Evolutionary conservation across 2,329 filamentous ascomycete species (phyloP).

Genomic region (Botrytis aclada): DNA sequence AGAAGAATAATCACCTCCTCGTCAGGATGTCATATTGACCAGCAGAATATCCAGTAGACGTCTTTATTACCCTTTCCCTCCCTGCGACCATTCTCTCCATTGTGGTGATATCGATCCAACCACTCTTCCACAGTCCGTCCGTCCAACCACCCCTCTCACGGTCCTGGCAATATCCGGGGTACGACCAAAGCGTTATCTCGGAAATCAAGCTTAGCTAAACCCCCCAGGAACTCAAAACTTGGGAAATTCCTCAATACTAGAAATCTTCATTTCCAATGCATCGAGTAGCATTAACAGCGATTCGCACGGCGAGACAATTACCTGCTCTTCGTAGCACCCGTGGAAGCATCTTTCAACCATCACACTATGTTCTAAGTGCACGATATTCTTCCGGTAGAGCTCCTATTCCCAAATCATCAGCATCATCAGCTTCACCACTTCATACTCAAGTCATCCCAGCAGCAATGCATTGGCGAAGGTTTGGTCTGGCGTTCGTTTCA

Average conservation of each 20-base stretch:
- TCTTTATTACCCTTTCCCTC: background rate
- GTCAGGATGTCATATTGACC: background rate
- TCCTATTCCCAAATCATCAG: constrained; percentile 16
- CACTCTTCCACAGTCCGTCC: background rate
- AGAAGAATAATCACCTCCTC: background rate
- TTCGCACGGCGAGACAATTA: constrained; percentile 64
- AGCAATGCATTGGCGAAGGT: constrained; percentile 73
- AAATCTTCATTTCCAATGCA: constrained; percentile 57
- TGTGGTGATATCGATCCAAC: too few relatives aligned
- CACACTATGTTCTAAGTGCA: constrained; percentile 45
- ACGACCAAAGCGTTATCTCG: constrained; percentile 15
- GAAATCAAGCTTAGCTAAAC: constrained; percentile 18
- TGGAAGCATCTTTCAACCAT: constrained; percentile 43
- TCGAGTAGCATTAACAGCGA: constrained; percentile 65
- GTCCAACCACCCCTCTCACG: background rate
- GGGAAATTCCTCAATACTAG: constrained; percentile 3
- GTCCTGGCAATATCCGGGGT: constrained; percentile 11
- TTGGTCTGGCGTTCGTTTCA: constrained; percentile 65
- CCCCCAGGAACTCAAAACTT: constrained; percentile 5
- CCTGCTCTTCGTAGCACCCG: constrained; percentile 55
- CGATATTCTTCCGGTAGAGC: constrained; percentile 43
- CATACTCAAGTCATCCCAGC: constrained; percentile 32
- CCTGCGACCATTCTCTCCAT: background rate
- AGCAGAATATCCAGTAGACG: background rate
- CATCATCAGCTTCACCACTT: constrained; percentile 29